Conservation (phyloP, 139 green algal genomes). For the Coelastrella sp. region DNA sequence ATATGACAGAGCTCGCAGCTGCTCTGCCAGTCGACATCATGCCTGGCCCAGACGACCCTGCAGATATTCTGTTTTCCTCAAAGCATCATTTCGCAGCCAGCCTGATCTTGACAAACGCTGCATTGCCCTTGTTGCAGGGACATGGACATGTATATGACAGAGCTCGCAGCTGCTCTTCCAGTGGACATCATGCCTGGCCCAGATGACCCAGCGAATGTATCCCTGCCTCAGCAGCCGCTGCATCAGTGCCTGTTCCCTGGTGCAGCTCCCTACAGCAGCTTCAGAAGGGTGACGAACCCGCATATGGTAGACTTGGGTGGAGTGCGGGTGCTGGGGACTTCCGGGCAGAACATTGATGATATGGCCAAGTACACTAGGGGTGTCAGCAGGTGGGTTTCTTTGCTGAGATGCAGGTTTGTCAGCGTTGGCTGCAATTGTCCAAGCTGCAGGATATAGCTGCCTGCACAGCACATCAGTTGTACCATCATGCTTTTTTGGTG, state of each 20-base stretch:
- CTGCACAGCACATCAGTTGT: too few relatives aligned
- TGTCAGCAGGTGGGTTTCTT: conserved; percentile 52
- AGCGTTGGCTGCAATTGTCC: neutral
- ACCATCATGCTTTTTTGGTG: too few relatives aligned
- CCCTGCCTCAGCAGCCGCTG: conserved; percentile 97
- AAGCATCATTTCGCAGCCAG: too few relatives aligned
- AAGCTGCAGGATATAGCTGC: too few relatives aligned
- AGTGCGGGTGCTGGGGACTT: conserved; percentile 90
- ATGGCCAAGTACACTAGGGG: conserved; percentile 70
- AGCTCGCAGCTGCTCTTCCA: conserved; percentile 84
- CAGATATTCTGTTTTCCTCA: conserved; percentile 70
- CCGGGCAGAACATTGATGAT: conserved; percentile 96
- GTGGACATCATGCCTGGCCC: conserved; percentile 97
- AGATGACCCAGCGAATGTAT: conserved; percentile 91
- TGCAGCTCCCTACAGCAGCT: conserved; percentile 42
- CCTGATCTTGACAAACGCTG: too few relatives aligned
- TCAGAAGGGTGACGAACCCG: conserved; percentile 89
- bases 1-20: conserved; percentile 77
- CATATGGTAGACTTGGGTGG: conserved; percentile 88
- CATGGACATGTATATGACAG: conserved; percentile 75
- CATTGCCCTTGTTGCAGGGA: conserved; percentile 64
- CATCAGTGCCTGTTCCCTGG: conserved; percentile 73
- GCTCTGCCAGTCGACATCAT: conserved; percentile 95
- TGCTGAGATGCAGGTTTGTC: neutral
- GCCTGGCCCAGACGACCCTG: conserved; percentile 91